These are phyloP conservation scores for Anthracocystis walkeri DNA, from an alignment of 1,284 basidiomycete genomes.

Conservation along the genomic window DNA sequence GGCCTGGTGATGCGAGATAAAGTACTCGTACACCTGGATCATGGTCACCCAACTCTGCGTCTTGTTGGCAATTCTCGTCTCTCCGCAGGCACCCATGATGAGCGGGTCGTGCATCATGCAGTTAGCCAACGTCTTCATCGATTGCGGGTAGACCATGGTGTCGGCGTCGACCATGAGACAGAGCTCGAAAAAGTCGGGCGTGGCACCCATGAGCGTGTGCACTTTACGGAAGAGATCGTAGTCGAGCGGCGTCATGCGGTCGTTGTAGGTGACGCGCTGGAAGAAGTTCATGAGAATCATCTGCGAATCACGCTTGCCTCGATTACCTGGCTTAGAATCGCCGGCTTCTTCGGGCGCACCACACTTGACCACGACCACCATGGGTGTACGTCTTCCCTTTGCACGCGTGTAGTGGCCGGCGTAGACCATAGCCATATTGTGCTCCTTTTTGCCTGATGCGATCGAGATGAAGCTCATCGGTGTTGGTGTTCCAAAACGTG, in stretches of 20 bases:
- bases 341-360: conserved; percentile 79
- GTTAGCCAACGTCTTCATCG: conserved; percentile 71
- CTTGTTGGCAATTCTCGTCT: conserved; percentile 98
- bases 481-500: conserved; percentile 92
- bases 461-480: conserved; percentile 96
- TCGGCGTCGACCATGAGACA: conserved; percentile 99
- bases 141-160: conserved; percentile 71
- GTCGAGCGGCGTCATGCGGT: conserved; percentile 96
- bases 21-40: conserved; percentile 99
- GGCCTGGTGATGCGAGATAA: conserved; percentile 97
- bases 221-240: conserved; percentile 98
- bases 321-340: conserved; percentile 95
- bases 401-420: conserved; percentile 89
- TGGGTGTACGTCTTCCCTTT: conserved; percentile 86
- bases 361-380: conserved; percentile 96
- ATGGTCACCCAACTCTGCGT: conserved; percentile 92
- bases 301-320: conserved; percentile 98
- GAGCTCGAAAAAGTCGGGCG: conserved; percentile 98
- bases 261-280: conserved; percentile 97
- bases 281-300: conserved; percentile 99
- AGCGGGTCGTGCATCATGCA: conserved; percentile 98
- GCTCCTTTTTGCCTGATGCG: conserved; percentile 85
- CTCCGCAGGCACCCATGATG: conserved; percentile 99
- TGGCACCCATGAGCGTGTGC: conserved; percentile 97
- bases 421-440: conserved; percentile 98